Base-by-base conservation (phyloP, 2,329 filamentous ascomycete genomes). In the Alternaria solani region DNA sequence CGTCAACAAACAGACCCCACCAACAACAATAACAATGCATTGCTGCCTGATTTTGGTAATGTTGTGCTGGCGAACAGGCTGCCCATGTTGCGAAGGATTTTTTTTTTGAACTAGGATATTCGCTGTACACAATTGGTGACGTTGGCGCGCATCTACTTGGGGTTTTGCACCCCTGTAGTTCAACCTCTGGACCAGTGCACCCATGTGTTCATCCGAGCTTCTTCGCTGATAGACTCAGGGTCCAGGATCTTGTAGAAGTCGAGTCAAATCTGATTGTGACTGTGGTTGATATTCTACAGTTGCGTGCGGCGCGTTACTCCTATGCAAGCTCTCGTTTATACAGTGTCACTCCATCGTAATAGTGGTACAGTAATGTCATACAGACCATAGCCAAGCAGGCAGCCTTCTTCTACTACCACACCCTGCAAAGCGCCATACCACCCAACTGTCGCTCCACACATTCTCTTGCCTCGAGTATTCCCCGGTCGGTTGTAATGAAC, bases 381-480 rank as follows among this genome's bases (percentile, higher is more conserved):
- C 58, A 61, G 51, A 39, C 39, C 48, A 55, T 57, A 41, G 43
- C 42, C 34, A 46, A 51, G 34, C 23, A 32, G 30, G 52, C 30
- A 14, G 34, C 30, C 9, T 25, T 34, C 32, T 51, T 51, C 42
- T 41, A 52, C 62, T 72, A 75, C 71, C 72, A 78, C 39, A 91
- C 88, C 57, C 92, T 84, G 81, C 91, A 95, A 57, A 97, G 80
- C 61, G 93, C 83, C 79, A 93, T 78, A 0, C 94, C 94, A n/a
- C 94, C 94, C 20, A 93, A 82, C 80, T 88, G 91, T 82, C 88
- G 89, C 77, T 91, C 89, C 57, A 96, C 84, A 61, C 92, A 94
- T 80, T 97, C 93, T 68, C 94, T 85, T 26, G 88, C 85, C 82
- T 97, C 94, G 73, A 97, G 75, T 9, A 96, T 85, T 1, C 94